phyloP scores from a whole-genome alignment of 257 asterid genomes.

The Solanum rostratum region DNA sequence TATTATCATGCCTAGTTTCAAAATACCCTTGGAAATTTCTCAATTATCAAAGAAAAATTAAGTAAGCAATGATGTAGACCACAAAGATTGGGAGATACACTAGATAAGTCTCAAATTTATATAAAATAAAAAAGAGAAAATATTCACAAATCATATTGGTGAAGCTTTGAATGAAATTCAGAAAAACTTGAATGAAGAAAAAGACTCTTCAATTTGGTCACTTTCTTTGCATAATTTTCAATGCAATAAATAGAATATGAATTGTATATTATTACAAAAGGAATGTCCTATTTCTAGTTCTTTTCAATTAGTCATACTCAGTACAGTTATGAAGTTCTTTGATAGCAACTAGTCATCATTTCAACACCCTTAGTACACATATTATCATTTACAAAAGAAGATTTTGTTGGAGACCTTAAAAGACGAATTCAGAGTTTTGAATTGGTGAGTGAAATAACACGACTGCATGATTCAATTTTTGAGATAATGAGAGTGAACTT shows the following conservation, averaged over 20 bases:
- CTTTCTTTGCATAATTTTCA: not conserved
- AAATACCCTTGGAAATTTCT: not conserved
- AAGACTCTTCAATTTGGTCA: not conserved
- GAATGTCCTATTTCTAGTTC: not conserved
- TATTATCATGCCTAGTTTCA: not conserved
- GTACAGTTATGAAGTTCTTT: not conserved
- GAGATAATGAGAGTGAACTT: not conserved
- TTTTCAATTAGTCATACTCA: not conserved
- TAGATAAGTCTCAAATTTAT: not conserved
- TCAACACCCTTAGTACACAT: not conserved
- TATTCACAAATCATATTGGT: not conserved
- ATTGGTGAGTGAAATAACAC: not conserved
- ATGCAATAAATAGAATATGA: not conserved
- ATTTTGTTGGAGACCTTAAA: not conserved
- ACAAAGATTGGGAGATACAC: not conserved
- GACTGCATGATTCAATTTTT: not conserved
- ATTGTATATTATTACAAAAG: not conserved
- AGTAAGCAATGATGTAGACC: not conserved
- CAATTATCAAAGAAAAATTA: not conserved
- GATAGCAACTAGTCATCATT: not conserved
- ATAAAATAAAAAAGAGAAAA: not conserved
- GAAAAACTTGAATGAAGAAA: not conserved
- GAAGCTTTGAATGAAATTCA: not conserved
- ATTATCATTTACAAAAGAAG: not conserved
- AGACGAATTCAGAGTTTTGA: not conserved